These are phyloP conservation scores for Stemphylium beticola DNA, from an alignment of 2,329 filamentous ascomycete species.

Conservation along the genomic window DNA sequence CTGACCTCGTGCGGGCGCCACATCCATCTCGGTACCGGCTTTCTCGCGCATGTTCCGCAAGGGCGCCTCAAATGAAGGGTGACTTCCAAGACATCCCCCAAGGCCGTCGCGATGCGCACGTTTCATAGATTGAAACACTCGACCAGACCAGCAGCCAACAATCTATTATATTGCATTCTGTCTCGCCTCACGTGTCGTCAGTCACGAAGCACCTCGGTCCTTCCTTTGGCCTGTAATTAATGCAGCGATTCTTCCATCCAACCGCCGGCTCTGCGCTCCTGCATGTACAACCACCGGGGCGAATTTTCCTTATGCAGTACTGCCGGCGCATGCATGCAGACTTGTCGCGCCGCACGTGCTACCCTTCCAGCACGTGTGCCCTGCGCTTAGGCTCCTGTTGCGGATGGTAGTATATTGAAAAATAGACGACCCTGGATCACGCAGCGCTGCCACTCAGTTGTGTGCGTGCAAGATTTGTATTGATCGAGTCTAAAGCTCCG, in stretches of 20 bases:
- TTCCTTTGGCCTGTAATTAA: constrained; percentile 30
- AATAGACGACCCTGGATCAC: constrained; percentile 19
- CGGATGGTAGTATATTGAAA: constrained; percentile 23
- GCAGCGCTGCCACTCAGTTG: constrained; percentile 15
- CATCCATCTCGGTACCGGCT: constrained; percentile 6
- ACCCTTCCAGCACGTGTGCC: constrained; percentile 23
- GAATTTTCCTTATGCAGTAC: constrained; percentile 5
- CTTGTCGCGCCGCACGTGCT: background rate
- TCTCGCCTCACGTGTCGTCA: constrained; percentile 15
- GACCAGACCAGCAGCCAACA: constrained; percentile 28
- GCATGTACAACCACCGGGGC: constrained; percentile 3
- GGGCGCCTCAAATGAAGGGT: constrained; percentile 27
- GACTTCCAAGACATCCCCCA: background rate
- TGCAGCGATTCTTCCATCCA: constrained; percentile 31
- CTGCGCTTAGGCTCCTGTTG: background rate
- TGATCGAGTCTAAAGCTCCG: constrained; percentile 19
- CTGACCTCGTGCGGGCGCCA: constrained; percentile 11
- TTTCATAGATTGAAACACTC: constrained; percentile 32
- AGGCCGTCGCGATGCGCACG: constrained; percentile 22
- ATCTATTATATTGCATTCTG: constrained; percentile 43
- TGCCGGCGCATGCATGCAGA: background rate
- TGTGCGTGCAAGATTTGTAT: constrained; percentile 2
- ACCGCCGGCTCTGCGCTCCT: constrained; percentile 35
- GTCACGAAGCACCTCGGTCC: constrained; percentile 17
- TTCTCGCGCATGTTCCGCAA: constrained; percentile 23